Evolutionary conservation across 2,329 filamentous ascomycete species (phyloP).

Genomic region (Fusarium mangiferae): DNA sequence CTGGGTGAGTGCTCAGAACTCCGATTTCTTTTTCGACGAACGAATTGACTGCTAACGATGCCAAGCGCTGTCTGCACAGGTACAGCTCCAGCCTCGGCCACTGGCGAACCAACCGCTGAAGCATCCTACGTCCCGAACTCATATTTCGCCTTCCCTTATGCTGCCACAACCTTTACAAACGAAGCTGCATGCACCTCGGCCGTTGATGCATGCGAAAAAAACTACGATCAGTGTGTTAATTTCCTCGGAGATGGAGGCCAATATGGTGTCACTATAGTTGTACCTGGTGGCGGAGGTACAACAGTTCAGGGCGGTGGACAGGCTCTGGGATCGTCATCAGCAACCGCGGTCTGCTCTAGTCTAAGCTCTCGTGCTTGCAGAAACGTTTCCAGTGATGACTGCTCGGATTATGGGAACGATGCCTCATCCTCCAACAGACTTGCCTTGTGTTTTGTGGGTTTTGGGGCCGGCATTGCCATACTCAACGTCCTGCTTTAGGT

Average conservation of each 20-base stretch:
- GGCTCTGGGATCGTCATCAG: constrained; percentile 57
- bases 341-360: constrained; percentile 65
- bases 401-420: constrained; percentile 43
- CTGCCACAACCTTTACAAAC: constrained; percentile 63
- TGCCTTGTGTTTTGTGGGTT: constrained; percentile 14
- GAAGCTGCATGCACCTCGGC: constrained; percentile 63
- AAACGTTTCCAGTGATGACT: constrained; percentile 54
- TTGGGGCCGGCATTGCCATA: constrained; percentile 27
- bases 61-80: constrained; percentile 66
- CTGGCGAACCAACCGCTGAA: constrained; percentile 49
- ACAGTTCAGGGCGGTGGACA: constrained; percentile 58
- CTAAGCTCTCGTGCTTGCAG: constrained; percentile 64
- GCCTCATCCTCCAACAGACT: constrained; percentile 21
- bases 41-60: constrained; percentile 19
- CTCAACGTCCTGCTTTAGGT: constrained; percentile 20
- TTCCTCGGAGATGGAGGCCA: constrained; percentile 55
- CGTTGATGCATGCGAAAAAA: constrained; percentile 61
- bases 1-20: constrained; percentile 53
- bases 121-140: constrained; percentile 65
- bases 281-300: constrained; percentile 63
- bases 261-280: constrained; percentile 66
- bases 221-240: constrained; percentile 64
- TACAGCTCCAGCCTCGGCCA: constrained; percentile 57
- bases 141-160: constrained; percentile 70
- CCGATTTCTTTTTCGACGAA: not conserved